phyloP scores from a whole-genome alignment of 331 rosid genomes.

The Malus hybrid region DNA sequence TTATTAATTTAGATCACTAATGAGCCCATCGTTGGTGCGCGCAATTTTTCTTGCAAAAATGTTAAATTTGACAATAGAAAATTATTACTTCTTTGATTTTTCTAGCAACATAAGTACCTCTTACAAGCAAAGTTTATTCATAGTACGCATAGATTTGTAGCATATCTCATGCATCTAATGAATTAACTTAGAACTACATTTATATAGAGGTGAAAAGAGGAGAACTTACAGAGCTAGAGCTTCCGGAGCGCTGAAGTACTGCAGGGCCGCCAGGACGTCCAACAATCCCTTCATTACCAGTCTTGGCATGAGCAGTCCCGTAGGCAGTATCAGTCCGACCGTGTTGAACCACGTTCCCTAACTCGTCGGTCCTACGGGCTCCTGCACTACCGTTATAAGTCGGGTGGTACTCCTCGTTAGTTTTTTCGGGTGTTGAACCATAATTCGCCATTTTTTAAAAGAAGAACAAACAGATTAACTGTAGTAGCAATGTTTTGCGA shows the following conservation, averaged over 20 bases:
- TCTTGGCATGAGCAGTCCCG: not conserved
- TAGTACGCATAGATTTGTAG: no score
- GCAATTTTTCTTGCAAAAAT: no score
- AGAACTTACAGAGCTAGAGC: constrained; percentile 4
- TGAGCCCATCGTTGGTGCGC: no score
- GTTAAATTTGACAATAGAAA: no score
- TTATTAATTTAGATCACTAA: no score
- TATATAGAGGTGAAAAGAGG: not conserved
- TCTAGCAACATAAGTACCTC: not conserved
- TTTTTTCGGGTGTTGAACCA: no score
- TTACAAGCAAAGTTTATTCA: not conserved
- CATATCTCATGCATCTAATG: no score
- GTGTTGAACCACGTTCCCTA: not conserved
- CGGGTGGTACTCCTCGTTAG: not conserved
- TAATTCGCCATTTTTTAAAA: no score
- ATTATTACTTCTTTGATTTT: no score
- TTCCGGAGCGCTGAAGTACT: constrained; percentile 5
- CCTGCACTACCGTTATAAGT: not conserved
- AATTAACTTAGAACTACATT: not conserved
- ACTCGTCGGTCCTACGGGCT: not conserved
- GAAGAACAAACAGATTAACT: no score
- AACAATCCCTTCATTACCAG: not conserved
- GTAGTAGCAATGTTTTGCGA: no score
- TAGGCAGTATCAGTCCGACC: not conserved
- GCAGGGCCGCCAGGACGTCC: not conserved